A percentile compares a stretch with the other conserved stretches of the same genome.
Conservation (phyloP, 106 monocot genomes). For the Xerophyta viscosa region DNA sequence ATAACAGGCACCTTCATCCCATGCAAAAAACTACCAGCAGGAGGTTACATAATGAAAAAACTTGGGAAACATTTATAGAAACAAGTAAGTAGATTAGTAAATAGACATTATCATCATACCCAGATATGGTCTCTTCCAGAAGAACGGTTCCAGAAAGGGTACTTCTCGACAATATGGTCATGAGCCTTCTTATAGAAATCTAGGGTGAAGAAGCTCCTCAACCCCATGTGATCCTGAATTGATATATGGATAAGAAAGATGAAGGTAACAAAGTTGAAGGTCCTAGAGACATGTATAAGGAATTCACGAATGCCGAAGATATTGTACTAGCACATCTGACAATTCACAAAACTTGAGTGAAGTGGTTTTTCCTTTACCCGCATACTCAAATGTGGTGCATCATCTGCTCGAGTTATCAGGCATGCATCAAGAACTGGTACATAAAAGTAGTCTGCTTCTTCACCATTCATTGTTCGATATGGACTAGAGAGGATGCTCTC, state of each 20-base stretch:
- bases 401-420: conserved; percentile 72
- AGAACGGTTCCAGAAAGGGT: conserved; percentile 90
- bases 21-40: conserved; percentile 72
- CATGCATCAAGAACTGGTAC: conserved; percentile 93
- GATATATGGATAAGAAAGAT: no score
- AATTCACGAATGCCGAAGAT: no score
- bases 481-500: conserved; percentile 93
- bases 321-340: no score
- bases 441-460: conserved; percentile 94
- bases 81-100: not conserved
- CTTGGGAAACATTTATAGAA: not conserved
- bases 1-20: conserved; percentile 99
- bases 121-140: conserved; percentile 96
- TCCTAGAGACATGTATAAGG: no score
- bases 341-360: no score
- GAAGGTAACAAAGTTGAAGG: not conserved
- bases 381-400: conserved; percentile 66
- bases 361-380: conserved; percentile 32
- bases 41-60: not conserved
- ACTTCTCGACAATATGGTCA: conserved; percentile 67
- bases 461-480: conserved; percentile 85
- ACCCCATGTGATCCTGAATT: conserved; percentile 36
- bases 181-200: conserved; percentile 78
- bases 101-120: conserved; percentile 35
- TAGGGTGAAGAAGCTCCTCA: conserved; percentile 62